A percentile compares a stretch with the other conserved stretches of the same genome.
phyloP scores from a whole-genome alignment of 768 basidiomycete species.

The Phylloporus rhodoxanthus region DNA sequence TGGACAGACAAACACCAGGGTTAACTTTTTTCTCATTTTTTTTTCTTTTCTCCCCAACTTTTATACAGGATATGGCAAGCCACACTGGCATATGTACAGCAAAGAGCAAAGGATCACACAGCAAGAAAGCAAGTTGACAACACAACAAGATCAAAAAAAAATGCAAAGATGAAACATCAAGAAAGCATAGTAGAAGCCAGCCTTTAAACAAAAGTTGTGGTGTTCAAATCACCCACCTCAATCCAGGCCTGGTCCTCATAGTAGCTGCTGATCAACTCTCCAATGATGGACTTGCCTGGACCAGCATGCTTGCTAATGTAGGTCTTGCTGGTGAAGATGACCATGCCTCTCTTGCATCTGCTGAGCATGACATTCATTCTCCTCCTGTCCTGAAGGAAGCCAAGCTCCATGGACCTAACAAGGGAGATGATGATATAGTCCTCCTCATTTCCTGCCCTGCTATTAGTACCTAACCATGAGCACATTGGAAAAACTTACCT shows the following conservation, averaged over 20 bases:
- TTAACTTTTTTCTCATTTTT: neutral
- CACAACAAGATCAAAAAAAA: constrained; percentile 4
- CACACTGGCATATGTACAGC: neutral
- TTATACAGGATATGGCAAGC: constrained; percentile 9
- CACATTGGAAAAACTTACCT: constrained; percentile 39
- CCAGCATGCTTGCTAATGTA: constrained; percentile 55
- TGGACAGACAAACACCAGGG: neutral
- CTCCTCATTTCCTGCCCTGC: constrained; percentile 68
- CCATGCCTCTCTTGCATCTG: constrained; percentile 74
- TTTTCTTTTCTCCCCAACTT: neutral
- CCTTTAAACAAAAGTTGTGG: constrained; percentile 14
- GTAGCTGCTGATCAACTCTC: constrained; percentile 28
- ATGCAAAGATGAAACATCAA: neutral
- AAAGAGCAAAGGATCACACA: constrained; percentile 4
- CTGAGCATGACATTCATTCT: constrained; percentile 87
- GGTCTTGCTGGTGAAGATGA: constrained; percentile 55
- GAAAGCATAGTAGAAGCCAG: neutral
- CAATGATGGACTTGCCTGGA: constrained; percentile 43
- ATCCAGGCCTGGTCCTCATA: constrained; percentile 36
- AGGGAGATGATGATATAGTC: constrained; percentile 70
- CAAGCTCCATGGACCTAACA: constrained; percentile 56
- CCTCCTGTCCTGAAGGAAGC: constrained; percentile 60
- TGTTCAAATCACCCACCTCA: constrained; percentile 26
- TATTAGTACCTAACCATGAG: neutral
- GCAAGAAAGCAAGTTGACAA: constrained; percentile 17